Evolutionary conservation across 441 rosid genomes (phyloP).

Genomic region (Daphne laureola): DNA sequence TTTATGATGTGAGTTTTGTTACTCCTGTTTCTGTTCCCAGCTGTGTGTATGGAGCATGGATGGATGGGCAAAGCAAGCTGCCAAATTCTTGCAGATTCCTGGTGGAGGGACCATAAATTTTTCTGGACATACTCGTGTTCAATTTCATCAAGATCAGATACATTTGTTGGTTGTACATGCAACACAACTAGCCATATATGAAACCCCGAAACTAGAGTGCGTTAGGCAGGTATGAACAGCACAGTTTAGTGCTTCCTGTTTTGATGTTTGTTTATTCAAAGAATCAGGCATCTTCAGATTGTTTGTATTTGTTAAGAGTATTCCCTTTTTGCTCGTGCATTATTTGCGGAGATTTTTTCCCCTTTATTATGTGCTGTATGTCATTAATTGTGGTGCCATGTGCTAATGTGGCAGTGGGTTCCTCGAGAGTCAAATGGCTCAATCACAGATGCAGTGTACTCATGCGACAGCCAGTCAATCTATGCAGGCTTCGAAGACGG

Average conservation of each 20-base stretch:
- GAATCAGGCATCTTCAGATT: background rate
- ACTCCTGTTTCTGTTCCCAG: slow-evolving; percentile 18
- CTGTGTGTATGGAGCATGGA: slow-evolving; percentile 41
- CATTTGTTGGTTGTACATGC: slow-evolving; percentile 46
- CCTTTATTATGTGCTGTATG: background rate
- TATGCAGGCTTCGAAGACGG: slow-evolving; percentile 43
- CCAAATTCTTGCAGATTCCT: slow-evolving; percentile 31
- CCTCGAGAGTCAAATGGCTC: slow-evolving; percentile 40
- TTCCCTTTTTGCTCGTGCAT: background rate
- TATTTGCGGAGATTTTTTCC: too few species aligned
- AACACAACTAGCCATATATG: slow-evolving; percentile 46
- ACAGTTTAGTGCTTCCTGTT: background rate
- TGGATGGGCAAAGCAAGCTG: slow-evolving; percentile 31
- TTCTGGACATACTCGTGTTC: slow-evolving; percentile 47
- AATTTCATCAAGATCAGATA: slow-evolving; percentile 47
- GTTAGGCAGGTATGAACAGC: slow-evolving; percentile 32
- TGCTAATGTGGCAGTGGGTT: slow-evolving; percentile 32
- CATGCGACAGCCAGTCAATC: slow-evolving; percentile 53
- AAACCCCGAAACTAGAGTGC: slow-evolving; percentile 45
- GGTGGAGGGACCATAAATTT: slow-evolving; percentile 30
- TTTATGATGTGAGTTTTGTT: too few species aligned
- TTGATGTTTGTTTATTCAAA: background rate
- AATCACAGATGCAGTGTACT: slow-evolving; percentile 53
- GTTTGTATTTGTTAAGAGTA: background rate
- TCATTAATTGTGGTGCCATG: background rate